Evolutionary conservation across 192 early-diverging fungal species (phyloP).

Genomic region (Podila clonocystis): DNA sequence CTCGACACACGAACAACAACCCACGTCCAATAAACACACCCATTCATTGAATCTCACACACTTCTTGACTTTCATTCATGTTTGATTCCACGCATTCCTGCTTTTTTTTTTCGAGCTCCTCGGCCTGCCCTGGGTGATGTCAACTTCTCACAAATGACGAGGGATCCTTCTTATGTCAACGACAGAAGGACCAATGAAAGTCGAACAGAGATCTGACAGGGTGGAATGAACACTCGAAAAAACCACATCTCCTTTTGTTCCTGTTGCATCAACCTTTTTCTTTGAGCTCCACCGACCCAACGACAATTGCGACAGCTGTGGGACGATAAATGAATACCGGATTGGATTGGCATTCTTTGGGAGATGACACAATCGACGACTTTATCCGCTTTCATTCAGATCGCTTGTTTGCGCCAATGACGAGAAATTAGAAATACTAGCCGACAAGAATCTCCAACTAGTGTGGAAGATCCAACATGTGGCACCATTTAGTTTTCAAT

Average conservation of each 20-base stretch:
- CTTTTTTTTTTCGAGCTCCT: too few relatives aligned
- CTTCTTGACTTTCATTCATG: too few relatives aligned
- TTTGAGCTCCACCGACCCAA: not conserved
- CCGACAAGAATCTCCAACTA: constrained; percentile 2
- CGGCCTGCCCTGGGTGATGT: constrained; percentile 38
- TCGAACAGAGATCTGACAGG: constrained; percentile 56
- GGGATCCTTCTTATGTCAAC: constrained; percentile 1
- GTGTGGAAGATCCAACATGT: constrained; percentile 5
- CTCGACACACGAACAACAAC: too few relatives aligned
- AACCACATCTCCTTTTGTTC: not conserved
- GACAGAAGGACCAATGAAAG: constrained; percentile 29
- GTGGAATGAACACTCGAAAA: not conserved
- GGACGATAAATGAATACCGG: too few relatives aligned
- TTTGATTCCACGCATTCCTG: too few relatives aligned
- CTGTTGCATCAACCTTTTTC: not conserved
- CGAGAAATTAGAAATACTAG: constrained; percentile 22
- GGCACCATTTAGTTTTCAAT: constrained; percentile 51
- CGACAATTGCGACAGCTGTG: not conserved
- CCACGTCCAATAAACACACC: too few relatives aligned
- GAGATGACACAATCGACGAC: not conserved
- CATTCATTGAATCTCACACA: too few relatives aligned
- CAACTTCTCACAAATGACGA: constrained; percentile 49
- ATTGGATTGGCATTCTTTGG: not conserved
- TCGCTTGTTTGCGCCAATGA: constrained; percentile 43
- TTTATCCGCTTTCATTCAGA: constrained; percentile 6